Percentiles rank a stretch among this genome's conserved stretches.
Conservation (phyloP, 345 rosid genomes). For the Schrenkiella parvula region DNA sequence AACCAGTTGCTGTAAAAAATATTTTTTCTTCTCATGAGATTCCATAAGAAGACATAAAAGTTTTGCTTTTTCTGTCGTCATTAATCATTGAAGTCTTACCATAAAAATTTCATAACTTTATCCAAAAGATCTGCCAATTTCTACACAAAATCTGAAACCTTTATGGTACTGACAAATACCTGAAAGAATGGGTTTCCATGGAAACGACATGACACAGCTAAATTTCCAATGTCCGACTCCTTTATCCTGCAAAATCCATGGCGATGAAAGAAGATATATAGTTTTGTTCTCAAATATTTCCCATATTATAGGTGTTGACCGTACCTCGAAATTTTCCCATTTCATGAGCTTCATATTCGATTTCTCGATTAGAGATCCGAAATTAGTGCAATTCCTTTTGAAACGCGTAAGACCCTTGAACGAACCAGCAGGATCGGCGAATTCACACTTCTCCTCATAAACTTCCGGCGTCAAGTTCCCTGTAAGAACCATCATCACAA, state of each 20-base stretch:
- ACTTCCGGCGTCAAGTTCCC: constrained; percentile 71
- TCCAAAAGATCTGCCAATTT: neutral
- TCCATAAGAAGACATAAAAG: neutral
- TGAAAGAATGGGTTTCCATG: constrained; percentile 97
- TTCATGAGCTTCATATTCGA: constrained; percentile 85
- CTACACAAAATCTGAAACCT: neutral
- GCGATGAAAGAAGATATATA: neutral
- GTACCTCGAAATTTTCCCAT: constrained; percentile 88
- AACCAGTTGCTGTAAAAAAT: constrained; percentile 72
- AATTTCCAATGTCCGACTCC: constrained; percentile 93
- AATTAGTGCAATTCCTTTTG: constrained; percentile 87
- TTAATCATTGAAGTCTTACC: neutral
- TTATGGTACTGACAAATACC: constrained; percentile 35
- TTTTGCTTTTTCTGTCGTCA: neutral
- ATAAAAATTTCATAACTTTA: constrained; percentile 21
- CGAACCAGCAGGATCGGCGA: constrained; percentile 98
- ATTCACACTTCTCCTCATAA: constrained; percentile 87
- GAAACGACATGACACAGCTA: constrained; percentile 87
- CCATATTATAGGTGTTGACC: neutral
- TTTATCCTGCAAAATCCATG: constrained; percentile 53
- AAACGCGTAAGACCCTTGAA: constrained; percentile 82
- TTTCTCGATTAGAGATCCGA: constrained; percentile 70
- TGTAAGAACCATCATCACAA: constrained; percentile 22
- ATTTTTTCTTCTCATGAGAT: neutral
- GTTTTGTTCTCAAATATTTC: neutral